Evolutionary conservation across 345 rosid genomes (phyloP).

Genomic region (Brassica cretica): DNA sequence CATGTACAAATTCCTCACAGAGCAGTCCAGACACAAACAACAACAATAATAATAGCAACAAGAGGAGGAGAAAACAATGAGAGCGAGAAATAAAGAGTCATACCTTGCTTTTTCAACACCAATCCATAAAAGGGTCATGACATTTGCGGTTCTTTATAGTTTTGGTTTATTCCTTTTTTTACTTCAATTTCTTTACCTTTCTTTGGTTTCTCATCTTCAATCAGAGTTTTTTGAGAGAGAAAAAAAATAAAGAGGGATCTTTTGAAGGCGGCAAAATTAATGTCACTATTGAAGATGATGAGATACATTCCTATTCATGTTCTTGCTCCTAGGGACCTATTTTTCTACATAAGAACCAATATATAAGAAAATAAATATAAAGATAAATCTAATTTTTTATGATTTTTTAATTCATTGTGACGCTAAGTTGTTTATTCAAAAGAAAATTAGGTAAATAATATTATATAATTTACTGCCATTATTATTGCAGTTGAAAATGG

Average conservation of each 20-base stretch:
- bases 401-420: background rate
- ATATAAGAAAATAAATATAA: conserved; percentile 11
- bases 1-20: conserved; percentile 62
- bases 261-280: conserved; percentile 30
- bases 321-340: conserved; percentile 22
- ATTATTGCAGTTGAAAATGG: background rate
- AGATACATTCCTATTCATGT: conserved; percentile 28
- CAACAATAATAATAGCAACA: conserved; percentile 32
- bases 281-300: conserved; percentile 26
- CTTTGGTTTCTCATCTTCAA: conserved; percentile 24
- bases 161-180: conserved; percentile 14
- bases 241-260: conserved; percentile 20
- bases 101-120: conserved; percentile 7
- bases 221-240: conserved; percentile 24
- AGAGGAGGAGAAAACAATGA: conserved; percentile 46
- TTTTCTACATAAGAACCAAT: conserved; percentile 12
- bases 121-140: conserved; percentile 31
- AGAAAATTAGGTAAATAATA: background rate
- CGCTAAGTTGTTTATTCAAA: background rate
- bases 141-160: conserved; percentile 29
- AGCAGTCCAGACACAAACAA: conserved; percentile 37
- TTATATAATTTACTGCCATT: background rate
- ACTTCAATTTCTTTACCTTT: conserved; percentile 18
- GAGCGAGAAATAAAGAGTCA: conserved; percentile 20
- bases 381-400: background rate